phyloP scores from a whole-genome alignment of 1,139 yeast species.

The Blastobotrys petasosporus region DNA sequence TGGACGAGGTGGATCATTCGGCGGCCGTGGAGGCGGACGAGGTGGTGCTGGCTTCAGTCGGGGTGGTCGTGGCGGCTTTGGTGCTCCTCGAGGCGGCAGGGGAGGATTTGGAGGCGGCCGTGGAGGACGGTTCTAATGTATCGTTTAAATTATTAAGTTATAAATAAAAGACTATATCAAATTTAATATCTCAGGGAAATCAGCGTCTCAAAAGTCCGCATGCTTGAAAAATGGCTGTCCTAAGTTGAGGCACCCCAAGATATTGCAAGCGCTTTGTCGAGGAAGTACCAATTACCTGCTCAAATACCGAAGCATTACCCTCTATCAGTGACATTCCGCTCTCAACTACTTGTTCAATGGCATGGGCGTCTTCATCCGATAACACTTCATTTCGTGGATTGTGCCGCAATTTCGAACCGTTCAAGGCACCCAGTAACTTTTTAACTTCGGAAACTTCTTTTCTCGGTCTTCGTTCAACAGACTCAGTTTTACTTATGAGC shows the following conservation, averaged over 20 bases:
- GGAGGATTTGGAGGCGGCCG: constrained; percentile 37
- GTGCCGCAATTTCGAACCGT: background rate
- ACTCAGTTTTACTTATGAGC: constrained; percentile 16
- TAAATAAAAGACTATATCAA: background rate
- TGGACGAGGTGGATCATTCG: constrained; percentile 34
- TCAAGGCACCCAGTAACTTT: constrained; percentile 1
- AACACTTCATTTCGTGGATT: constrained; percentile 7
- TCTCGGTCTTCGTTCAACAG: constrained; percentile 2
- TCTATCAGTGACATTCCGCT: constrained; percentile 10
- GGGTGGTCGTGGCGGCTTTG: constrained; percentile 36
- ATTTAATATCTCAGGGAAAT: background rate
- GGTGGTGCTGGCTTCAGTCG: constrained; percentile 36
- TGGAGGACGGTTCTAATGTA: constrained; percentile 33
- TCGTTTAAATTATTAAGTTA: background rate
- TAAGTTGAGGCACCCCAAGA: constrained; percentile 24
- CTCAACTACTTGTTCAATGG: constrained; percentile 13
- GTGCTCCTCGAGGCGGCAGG: constrained; percentile 39
- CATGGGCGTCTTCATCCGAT: constrained; percentile 14
- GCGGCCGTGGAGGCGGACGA: constrained; percentile 37
- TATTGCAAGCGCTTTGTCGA: constrained; percentile 16
- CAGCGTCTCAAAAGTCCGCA: constrained; percentile 12
- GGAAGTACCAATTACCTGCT: constrained; percentile 26
- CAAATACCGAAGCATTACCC: constrained; percentile 17
- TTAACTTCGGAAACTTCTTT: constrained; percentile 1
- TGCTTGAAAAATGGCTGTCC: constrained; percentile 24